Conservation (phyloP, 148 eudicot species). For the Bassia scoparia region DNA sequence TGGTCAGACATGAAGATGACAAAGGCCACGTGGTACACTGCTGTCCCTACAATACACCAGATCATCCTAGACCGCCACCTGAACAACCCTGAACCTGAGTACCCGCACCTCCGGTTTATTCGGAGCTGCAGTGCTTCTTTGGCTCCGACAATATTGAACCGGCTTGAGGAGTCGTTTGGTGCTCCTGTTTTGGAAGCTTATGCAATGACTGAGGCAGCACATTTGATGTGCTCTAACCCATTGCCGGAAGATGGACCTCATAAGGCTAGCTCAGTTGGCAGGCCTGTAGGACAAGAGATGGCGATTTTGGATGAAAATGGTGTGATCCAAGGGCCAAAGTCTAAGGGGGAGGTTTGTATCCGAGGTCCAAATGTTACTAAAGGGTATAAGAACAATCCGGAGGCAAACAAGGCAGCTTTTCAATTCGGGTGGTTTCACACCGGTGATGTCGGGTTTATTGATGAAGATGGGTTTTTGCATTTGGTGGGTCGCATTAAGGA, state of each 20-base stretch:
- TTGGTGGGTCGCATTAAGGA: slow-evolving; percentile 95
- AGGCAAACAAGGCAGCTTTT: slow-evolving; percentile 74
- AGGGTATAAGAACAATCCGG: slow-evolving; percentile 90
- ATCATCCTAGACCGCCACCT: slow-evolving; percentile 73
- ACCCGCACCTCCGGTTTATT: slow-evolving; percentile 83
- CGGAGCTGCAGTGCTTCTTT: slow-evolving; percentile 87
- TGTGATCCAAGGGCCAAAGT: slow-evolving; percentile 42
- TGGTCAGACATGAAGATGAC: slow-evolving; percentile 74
- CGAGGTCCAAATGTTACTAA: slow-evolving; percentile 84
- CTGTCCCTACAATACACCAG: slow-evolving; percentile 96
- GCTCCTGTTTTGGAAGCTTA: slow-evolving; percentile 97
- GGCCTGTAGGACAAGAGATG: slow-evolving; percentile 87
- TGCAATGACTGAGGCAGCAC: slow-evolving; percentile 96
- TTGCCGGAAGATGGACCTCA: slow-evolving; percentile 73
- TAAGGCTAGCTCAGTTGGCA: slow-evolving; percentile 75
- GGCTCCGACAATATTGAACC: slow-evolving; percentile 57
- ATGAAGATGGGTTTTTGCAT: slow-evolving; percentile 81
- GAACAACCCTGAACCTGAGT: slow-evolving; percentile 48
- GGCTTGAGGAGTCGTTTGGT: slow-evolving; percentile 74
- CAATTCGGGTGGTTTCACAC: slow-evolving; percentile 94
- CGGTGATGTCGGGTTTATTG: slow-evolving; percentile 80
- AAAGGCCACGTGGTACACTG: slow-evolving; percentile 91
- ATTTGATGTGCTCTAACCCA: slow-evolving; percentile 85
- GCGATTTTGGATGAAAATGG: slow-evolving; percentile 73
- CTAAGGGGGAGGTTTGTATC: slow-evolving; percentile 83